phyloP scores from a whole-genome alignment of 2,329 filamentous ascomycete species.

The Mycocentrospora acerina region DNA sequence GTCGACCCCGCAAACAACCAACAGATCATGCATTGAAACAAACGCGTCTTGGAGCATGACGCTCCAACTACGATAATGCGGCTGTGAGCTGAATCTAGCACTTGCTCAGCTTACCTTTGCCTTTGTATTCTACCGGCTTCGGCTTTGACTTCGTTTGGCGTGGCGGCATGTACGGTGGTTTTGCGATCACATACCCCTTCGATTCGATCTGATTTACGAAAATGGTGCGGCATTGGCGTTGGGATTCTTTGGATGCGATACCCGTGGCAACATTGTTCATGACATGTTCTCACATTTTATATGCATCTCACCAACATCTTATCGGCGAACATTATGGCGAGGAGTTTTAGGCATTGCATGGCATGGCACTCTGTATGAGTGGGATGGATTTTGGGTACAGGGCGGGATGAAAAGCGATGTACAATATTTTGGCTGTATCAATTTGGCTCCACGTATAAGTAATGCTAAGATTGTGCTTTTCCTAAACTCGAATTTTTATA shows the following conservation, averaged over 20 bases:
- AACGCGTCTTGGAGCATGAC: not conserved
- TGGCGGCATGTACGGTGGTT: constrained; percentile 15
- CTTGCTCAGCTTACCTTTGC: not conserved
- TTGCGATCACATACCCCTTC: constrained; percentile 17
- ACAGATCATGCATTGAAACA: constrained; percentile 35
- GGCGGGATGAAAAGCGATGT: constrained; percentile 25
- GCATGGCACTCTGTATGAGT: constrained; percentile 16
- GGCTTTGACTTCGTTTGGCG: constrained; percentile 26
- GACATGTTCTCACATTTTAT: constrained; percentile 17
- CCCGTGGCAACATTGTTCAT: constrained; percentile 25
- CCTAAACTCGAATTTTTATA: not conserved
- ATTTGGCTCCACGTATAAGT: constrained; percentile 5
- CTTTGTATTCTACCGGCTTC: constrained; percentile 24
- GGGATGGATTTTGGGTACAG: constrained; percentile 4
- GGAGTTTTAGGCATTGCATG: constrained; percentile 35
- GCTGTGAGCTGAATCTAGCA: no score
- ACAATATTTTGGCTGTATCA: constrained; percentile 21
- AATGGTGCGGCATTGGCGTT: constrained; percentile 28
- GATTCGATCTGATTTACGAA: constrained; percentile 19
- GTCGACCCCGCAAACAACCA: constrained; percentile 52
- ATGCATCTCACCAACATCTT: constrained; percentile 26
- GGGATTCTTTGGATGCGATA: constrained; percentile 29
- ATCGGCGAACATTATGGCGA: constrained; percentile 23
- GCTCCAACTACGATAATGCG: no score
- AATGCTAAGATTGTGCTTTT: constrained; percentile 6